Base-by-base conservation (phyloP, 768 basidiomycete species). In the Mycena vulgaris region DNA sequence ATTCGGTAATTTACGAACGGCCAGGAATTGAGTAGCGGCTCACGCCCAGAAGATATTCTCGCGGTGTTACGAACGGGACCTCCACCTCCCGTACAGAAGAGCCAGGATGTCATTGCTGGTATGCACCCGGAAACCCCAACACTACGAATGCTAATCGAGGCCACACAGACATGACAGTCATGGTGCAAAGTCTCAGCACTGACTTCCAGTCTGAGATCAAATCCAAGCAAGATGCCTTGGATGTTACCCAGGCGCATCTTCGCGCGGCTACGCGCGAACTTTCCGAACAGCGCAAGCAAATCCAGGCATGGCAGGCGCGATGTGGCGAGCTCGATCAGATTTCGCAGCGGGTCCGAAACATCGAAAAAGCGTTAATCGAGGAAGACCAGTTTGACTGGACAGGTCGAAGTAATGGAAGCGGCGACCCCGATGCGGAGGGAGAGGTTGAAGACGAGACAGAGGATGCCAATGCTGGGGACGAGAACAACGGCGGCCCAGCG, bases 361-460 rank as follows among this genome's bases (percentile, higher is more conserved):
- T 99, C 31, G 91, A 95, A 76, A 89, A 90, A 47, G 95, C 95
- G 0, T 81, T 95, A 9, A 77, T 80, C 9, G 92, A 93, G 8
- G 96, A 97, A 80, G 94, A 94, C 66, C 83, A 81, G 66, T 94
- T 96, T 72, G 95, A 97, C 78, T 97, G 93, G 93, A 94, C 95
- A 0, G 97, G 97, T 2, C 89, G 96, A 28, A 86, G 68, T 60
- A 76, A 66, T 57, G 67, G 72, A 2, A 71, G 66, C 19, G 69
- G 66, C 5, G 70, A 74, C 35, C 69, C 67, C 10, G 80, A 79
- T 19, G 88, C 88, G 11, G 92, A 92, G 77, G 89, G 89, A 57
- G 78, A 73, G 56, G 88, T 92, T 72, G 90, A 92, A 76, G 73
- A 74, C 27, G 68, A 70, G 57, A 70, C 66, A 3, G 65, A 63